phyloP scores from a whole-genome alignment of 2,329 filamentous ascomycete genomes.

The Lecanicillium sp. region DNA sequence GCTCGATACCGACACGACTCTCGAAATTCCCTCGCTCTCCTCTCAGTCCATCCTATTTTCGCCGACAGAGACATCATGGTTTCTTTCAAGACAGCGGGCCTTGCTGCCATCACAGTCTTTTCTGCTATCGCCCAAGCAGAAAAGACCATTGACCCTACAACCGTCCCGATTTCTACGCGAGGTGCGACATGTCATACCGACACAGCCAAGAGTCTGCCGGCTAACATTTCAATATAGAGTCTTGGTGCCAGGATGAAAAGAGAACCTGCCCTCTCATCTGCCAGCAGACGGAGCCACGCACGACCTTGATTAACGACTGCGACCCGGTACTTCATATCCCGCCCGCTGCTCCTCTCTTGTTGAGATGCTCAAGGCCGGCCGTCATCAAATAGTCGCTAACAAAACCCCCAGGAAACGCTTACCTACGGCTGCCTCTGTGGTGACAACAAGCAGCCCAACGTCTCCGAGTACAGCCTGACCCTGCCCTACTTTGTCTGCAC shows the following conservation, averaged over 20 bases:
- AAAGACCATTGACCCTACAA: conserved; percentile 54
- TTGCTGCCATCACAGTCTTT: conserved; percentile 48
- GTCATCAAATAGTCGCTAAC: conserved; percentile 6
- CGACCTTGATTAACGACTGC: conserved; percentile 56
- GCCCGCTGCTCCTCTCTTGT: no score
- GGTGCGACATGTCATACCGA: conserved; percentile 32
- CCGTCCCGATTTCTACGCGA: conserved; percentile 44
- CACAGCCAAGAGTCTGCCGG: background rate
- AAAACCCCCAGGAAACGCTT: conserved; percentile 41
- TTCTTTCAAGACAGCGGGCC: conserved; percentile 42
- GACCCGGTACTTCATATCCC: conserved; percentile 44
- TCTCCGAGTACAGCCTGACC: conserved; percentile 70
- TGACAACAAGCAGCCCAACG: conserved; percentile 58
- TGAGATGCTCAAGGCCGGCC: no score
- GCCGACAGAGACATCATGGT: conserved; percentile 40
- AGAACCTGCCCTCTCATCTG: conserved; percentile 66
- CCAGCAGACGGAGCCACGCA: conserved; percentile 46
- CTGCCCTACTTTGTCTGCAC: conserved; percentile 71
- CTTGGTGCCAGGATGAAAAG: conserved; percentile 59
- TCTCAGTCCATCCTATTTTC: background rate
- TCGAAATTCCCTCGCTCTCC: background rate
- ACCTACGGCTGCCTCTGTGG: conserved; percentile 67
- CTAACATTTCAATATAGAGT: conserved; percentile 30
- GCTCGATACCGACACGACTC: no score
- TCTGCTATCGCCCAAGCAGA: conserved; percentile 46